A percentile compares a stretch with the other conserved stretches of the same genome.
These are phyloP conservation scores for Solanum tacnaense DNA, from an alignment of 257 asterid genomes.

Conservation along the genomic window DNA sequence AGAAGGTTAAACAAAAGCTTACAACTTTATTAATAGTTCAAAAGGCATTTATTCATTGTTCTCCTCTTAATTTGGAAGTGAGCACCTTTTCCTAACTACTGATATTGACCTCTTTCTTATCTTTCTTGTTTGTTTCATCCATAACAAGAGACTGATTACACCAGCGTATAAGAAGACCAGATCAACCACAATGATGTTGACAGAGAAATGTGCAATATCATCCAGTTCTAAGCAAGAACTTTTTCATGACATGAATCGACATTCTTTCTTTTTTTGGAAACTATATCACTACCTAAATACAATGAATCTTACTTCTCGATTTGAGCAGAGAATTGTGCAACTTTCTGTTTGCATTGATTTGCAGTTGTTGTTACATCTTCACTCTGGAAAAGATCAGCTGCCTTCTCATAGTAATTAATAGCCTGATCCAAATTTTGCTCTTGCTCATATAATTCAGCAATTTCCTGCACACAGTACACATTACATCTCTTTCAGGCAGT, in stretches of 20 bases:
- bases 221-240: background rate
- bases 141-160: background rate
- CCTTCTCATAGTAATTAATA: constrained; percentile 67
- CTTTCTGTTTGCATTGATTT: constrained; percentile 89
- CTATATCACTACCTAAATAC: background rate
- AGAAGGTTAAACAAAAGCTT: background rate
- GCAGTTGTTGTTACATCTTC: constrained; percentile 79
- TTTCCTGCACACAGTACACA: constrained; percentile 46
- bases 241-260: background rate
- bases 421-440: constrained; percentile 76
- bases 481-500: background rate
- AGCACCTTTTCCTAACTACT: background rate
- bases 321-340: constrained; percentile 88
- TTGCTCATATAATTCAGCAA: constrained; percentile 83
- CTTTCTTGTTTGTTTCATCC: background rate
- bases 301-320: constrained; percentile 60
- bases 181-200: background rate
- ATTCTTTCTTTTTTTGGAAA: background rate
- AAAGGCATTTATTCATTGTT: background rate
- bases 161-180: background rate
- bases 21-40: background rate
- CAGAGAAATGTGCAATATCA: background rate
- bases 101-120: background rate
- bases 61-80: background rate
- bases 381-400: constrained; percentile 87